phyloP scores from a whole-genome alignment of 805 yeast genomes.

The Jamesozyma lodderae region DNA sequence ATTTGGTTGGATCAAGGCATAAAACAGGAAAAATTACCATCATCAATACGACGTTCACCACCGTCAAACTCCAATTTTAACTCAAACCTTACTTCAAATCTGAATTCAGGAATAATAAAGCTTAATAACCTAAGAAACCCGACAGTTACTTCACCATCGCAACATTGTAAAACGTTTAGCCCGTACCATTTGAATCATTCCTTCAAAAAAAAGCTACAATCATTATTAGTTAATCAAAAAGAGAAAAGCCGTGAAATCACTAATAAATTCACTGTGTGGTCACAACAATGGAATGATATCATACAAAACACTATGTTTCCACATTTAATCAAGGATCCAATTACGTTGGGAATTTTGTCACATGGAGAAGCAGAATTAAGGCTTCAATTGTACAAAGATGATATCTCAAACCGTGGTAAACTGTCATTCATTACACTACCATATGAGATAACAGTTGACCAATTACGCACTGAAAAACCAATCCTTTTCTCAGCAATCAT shows the following conservation, averaged over 20 bases:
- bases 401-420: conserved; percentile 36
- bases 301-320: conserved; percentile 38
- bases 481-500: conserved; percentile 55
- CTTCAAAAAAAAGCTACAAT: conserved; percentile 21
- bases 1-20: conserved; percentile 5
- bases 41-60: too few species aligned
- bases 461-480: conserved; percentile 46
- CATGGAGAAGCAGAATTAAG: conserved; percentile 50
- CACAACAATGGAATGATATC: conserved; percentile 38
- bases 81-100: too few species aligned
- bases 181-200: conserved; percentile 6
- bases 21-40: too few species aligned
- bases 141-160: too few species aligned
- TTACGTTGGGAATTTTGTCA: conserved; percentile 49
- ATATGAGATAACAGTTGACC: conserved; percentile 35
- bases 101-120: too few species aligned
- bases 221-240: conserved; percentile 18
- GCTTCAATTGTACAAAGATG: conserved; percentile 39
- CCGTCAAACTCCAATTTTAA: too few species aligned
- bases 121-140: too few species aligned
- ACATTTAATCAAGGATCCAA: conserved; percentile 41
- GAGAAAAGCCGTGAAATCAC: conserved; percentile 35
- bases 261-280: conserved; percentile 33
- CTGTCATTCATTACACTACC: conserved; percentile 52
- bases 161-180: too few species aligned